phyloP scores from a whole-genome alignment of 2,329 filamentous ascomycete genomes.

The Trichoderma simmonsii region DNA sequence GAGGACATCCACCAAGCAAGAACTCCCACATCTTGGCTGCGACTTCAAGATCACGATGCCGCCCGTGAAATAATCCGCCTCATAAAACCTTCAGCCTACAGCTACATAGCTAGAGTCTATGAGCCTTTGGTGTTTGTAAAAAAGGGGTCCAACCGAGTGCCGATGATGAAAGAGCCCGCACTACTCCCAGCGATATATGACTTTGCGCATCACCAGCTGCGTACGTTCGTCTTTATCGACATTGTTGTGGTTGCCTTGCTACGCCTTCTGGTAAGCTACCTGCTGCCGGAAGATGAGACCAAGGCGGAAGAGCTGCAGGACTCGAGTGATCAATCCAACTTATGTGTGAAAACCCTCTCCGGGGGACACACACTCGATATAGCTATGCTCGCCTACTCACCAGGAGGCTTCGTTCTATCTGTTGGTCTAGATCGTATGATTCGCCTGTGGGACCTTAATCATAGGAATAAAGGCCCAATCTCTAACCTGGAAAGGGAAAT shows the following conservation, averaged over 20 bases:
- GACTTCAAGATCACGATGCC: conserved; percentile 74
- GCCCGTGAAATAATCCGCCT: conserved; percentile 73
- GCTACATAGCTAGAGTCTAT: conserved; percentile 70
- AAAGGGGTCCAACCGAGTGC: conserved; percentile 64
- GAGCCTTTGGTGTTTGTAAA: conserved; percentile 72
- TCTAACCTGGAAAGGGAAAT: conserved; percentile 39
- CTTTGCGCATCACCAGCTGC: conserved; percentile 59
- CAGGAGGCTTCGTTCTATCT: conserved; percentile 64
- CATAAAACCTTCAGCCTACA: conserved; percentile 67
- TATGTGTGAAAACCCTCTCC: conserved; percentile 59
- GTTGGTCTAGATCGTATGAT: conserved; percentile 68
- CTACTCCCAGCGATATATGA: conserved; percentile 53
- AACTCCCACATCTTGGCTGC: conserved; percentile 73
- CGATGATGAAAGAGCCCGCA: conserved; percentile 40
- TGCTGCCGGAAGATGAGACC: conserved; percentile 63
- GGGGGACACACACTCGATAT: conserved; percentile 68
- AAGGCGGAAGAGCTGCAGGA: conserved; percentile 44
- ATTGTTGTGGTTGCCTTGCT: conserved; percentile 62
- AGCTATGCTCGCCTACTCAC: conserved; percentile 59
- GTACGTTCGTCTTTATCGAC: conserved; percentile 60
- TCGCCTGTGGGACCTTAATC: conserved; percentile 61
- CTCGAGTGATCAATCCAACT: conserved; percentile 43
- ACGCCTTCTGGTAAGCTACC: conserved; percentile 68
- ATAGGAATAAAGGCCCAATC: conserved; percentile 38
- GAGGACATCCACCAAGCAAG: conserved; percentile 69